Percentiles rank a stretch among this genome's conserved stretches.
Evolutionary conservation across 2,329 filamentous ascomycete species (phyloP).

Genomic region (Fonsecaea erecta): DNA sequence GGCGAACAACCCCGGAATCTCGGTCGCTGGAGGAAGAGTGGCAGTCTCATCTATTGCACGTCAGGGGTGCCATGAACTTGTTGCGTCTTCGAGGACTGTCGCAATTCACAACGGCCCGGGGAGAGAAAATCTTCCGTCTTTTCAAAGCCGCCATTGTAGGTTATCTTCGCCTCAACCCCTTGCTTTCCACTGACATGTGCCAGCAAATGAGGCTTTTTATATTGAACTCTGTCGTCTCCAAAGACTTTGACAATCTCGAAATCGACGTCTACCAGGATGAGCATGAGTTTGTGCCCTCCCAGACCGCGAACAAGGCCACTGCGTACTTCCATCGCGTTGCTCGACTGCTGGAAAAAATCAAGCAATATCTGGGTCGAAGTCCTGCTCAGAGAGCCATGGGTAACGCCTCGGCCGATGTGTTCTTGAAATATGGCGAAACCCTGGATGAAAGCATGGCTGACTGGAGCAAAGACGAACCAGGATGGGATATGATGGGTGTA

Average conservation of each 20-base stretch:
- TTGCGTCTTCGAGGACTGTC: constrained; percentile 31
- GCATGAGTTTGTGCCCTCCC: constrained; percentile 35
- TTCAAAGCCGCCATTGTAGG: constrained; percentile 37
- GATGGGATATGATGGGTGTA: constrained; percentile 35
- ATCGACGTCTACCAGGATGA: constrained; percentile 36
- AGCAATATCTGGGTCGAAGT: constrained; percentile 19
- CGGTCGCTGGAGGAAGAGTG: constrained; percentile 32
- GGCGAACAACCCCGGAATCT: constrained; percentile 18
- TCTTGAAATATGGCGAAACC: constrained; percentile 29
- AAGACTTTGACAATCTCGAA: constrained; percentile 35
- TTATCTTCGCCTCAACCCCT: background rate
- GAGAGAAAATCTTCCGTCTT: constrained; percentile 35
- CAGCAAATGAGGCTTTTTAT: constrained; percentile 37
- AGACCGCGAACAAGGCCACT: constrained; percentile 34
- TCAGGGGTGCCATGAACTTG: constrained; percentile 35
- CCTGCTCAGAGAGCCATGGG: background rate
- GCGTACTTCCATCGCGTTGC: constrained; percentile 33
- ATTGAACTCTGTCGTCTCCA: constrained; percentile 33
- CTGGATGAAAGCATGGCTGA: constrained; percentile 30
- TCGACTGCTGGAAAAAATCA: constrained; percentile 32
- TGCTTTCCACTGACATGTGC: background rate
- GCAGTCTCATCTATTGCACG: constrained; percentile 35
- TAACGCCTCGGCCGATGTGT: background rate
- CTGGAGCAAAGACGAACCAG: constrained; percentile 36
- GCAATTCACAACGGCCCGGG: constrained; percentile 33